Evolutionary conservation across 495 filamentous ascomycete species (phyloP), one percentile per base, ranked within the genome.

Genomic region (Penicilliopsis zonata): DNA sequence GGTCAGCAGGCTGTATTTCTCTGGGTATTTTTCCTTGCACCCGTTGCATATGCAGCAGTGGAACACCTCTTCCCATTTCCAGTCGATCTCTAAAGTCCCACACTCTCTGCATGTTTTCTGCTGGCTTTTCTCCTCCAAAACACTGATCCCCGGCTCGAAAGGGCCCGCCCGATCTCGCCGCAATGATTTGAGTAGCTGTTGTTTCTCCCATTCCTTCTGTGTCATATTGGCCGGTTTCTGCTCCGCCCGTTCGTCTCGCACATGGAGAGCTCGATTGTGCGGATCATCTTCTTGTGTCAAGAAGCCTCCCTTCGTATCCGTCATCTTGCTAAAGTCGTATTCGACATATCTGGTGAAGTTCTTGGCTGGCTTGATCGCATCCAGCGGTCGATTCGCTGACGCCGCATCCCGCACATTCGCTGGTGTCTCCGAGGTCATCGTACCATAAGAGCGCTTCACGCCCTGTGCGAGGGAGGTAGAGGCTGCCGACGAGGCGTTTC

Each of bases 301-400:
- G 52, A 98, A 98, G 0, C 90, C 90, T 25, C 90, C 90, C 45
- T 94, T 94, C 5, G 90, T 95, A 50, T 98, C 90, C 9, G 78
- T 88, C 84, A 98, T 98, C 60, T 86, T 86, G 41, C 79, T 83
- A 42, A 98, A 86, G 59, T 98, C 92, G 54, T 94, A 95, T 37
- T 98, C 90, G 42, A 98, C 83, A 56, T 78, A 96, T 55, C 86
- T 85, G 26, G 76, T 70, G 45, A 95, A 94, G 43, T 88, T 94
- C 34, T 70, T 72, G 30, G 76, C 80, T 2, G 80, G 73, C 35
- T 70, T 70, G 38, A 93, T 82, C 9, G 67, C 56, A 30, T 74
- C 69, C 13, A 70, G 54, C 6, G 58, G 64, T 15, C 57, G 50
- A 28, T 47, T 44, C 18, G 52, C 40, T 20, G 54, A 44, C 13